Percentiles rank a stretch among this genome's conserved stretches.
phyloP scores from a whole-genome alignment of 2,329 filamentous ascomycete species.

The Penicillium hesseltinei region DNA sequence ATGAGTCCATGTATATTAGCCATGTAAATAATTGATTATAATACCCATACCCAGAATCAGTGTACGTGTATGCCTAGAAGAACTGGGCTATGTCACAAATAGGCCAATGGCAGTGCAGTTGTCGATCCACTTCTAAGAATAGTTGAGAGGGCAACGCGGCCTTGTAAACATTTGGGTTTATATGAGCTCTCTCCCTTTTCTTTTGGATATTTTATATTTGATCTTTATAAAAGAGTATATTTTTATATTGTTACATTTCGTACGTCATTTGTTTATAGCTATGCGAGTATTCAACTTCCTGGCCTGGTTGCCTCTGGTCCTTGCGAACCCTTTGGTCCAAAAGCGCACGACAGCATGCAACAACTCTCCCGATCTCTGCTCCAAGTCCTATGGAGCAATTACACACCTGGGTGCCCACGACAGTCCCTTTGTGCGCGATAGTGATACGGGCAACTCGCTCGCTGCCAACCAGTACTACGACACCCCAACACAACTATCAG shows the following conservation, averaged over 20 bases:
- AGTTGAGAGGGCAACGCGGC: constrained; percentile 32
- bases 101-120: constrained; percentile 13
- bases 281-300: constrained; percentile 34
- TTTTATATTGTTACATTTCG: background rate
- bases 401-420: constrained; percentile 78
- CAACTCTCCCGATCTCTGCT: constrained; percentile 74
- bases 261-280: constrained; percentile 5
- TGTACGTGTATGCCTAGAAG: background rate
- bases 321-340: constrained; percentile 26
- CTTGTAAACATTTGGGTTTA: constrained; percentile 21
- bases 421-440: constrained; percentile 67
- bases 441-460: constrained; percentile 59
- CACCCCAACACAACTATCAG: constrained; percentile 66
- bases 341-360: constrained; percentile 63
- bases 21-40: constrained; percentile 9
- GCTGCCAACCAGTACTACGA: constrained; percentile 73
- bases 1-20: constrained; percentile 10
- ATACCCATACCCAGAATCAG: constrained; percentile 1
- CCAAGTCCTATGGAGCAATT: constrained; percentile 68
- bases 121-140: constrained; percentile 27
- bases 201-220: background rate
- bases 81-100: constrained; percentile 2
- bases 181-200: background rate
- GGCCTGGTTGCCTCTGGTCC: constrained; percentile 29
- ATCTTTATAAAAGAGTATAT: background rate